These are phyloP conservation scores for Scenedesmus sp. DNA, from an alignment of 163 green algal genomes.

Conservation along the genomic window DNA sequence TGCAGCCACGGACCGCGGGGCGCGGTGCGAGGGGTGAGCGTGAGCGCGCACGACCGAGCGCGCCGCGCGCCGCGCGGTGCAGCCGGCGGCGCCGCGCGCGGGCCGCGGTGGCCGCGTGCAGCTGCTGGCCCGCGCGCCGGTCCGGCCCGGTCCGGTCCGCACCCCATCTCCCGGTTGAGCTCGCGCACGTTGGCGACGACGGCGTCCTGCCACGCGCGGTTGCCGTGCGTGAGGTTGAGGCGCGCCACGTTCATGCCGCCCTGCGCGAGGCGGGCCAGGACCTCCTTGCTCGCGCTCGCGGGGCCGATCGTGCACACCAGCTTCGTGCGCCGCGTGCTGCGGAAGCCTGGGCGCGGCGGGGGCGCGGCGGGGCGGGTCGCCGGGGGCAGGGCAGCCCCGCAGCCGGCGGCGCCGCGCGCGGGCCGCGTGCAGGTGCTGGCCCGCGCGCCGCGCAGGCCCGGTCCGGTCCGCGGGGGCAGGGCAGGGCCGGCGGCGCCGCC, in stretches of 20 bases:
- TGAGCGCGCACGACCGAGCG: too few species aligned
- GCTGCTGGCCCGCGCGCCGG: neutral
- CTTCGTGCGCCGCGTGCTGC: constrained; percentile 74
- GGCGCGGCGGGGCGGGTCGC: neutral
- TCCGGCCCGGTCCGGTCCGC: neutral
- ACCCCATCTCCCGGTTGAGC: constrained; percentile 82
- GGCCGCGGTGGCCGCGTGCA: too few species aligned
- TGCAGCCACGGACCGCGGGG: too few species aligned
- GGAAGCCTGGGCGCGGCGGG: neutral
- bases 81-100: too few species aligned
- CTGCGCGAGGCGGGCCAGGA: constrained; percentile 67
- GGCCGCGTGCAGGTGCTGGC: too few species aligned
- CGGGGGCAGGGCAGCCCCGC: neutral
- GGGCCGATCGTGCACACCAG: constrained; percentile 90
- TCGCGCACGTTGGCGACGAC: constrained; percentile 69
- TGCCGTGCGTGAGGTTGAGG: constrained; percentile 77
- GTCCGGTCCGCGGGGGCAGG: neutral
- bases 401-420: too few species aligned
- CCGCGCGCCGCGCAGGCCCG: neutral
- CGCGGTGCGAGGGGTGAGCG: too few species aligned
- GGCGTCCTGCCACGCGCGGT: constrained; percentile 68
- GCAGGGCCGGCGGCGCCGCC: neutral
- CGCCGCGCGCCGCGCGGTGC: too few species aligned
- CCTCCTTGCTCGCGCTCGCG: constrained; percentile 56
- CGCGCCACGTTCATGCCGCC: constrained; percentile 83